A percentile compares a stretch with the other conserved stretches of the same genome.
Evolutionary conservation across 768 basidiomycete species (phyloP).

Genomic region (Leccinellum luteum): DNA sequence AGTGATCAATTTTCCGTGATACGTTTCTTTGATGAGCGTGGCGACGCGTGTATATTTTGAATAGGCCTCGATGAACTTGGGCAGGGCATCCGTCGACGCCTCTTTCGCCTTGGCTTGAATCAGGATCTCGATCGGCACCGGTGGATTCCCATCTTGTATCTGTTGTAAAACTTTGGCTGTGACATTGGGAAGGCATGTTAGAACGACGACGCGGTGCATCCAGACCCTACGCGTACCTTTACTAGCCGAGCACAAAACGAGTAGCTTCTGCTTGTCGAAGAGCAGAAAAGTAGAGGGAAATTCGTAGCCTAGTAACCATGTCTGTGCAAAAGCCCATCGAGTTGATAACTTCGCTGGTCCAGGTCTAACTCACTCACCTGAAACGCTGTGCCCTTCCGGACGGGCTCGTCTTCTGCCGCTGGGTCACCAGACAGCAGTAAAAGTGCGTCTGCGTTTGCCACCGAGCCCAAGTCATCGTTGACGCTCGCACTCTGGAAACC

Average conservation of each 20-base stretch:
- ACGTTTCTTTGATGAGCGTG: constrained; percentile 76
- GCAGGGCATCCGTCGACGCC: constrained; percentile 66
- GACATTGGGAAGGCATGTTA: constrained; percentile 11
- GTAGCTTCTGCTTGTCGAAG: constrained; percentile 73
- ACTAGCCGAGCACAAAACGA: constrained; percentile 80
- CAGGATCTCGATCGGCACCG: constrained; percentile 71
- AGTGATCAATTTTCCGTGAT: constrained; percentile 78
- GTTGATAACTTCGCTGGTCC: neutral
- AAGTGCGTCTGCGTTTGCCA: constrained; percentile 68
- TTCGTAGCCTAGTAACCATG: constrained; percentile 96
- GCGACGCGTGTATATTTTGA: constrained; percentile 66
- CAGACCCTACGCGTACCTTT: constrained; percentile 58
- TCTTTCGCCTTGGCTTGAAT: constrained; percentile 82
- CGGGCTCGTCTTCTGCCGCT: constrained; percentile 82
- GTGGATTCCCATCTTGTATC: constrained; percentile 54
- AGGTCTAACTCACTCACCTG: constrained; percentile 60
- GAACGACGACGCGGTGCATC: constrained; percentile 4
- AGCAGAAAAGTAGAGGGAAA: constrained; percentile 92
- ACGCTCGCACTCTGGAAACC: constrained; percentile 53
- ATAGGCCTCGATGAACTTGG: constrained; percentile 64
- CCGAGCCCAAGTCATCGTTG: constrained; percentile 68
- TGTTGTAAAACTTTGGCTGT: constrained; percentile 86
- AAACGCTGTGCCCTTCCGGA: constrained; percentile 86
- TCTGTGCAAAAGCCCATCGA: constrained; percentile 44
- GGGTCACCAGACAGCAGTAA: constrained; percentile 76